Evolutionary conservation across 108 stramenopile genomes (phyloP), one percentile per base, ranked within the genome.

Genomic region (Aurantiochytrium sp.): DNA sequence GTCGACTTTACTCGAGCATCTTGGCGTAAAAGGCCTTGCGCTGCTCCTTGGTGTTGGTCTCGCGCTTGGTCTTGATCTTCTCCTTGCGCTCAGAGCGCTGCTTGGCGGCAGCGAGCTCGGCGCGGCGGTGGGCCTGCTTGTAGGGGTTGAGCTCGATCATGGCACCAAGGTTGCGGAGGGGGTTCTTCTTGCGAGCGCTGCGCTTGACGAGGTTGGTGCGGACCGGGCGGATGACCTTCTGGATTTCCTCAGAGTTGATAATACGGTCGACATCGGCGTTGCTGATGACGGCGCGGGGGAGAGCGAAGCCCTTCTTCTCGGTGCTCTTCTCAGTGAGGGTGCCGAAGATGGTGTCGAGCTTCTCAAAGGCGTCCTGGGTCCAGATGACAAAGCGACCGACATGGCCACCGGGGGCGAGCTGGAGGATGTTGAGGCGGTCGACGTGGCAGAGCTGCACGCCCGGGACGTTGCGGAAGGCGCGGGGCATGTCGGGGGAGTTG

Each of bases 351-450:
- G 91, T 92, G 90, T 98, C 97, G 59, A 99, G 95, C 88, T 94
- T 94, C 88, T 98, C 98, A 87, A 99, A 96, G 88, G 99, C 99
- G 58, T 95, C 94, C 93, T 98, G 94, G 60, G 98, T 98, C 98
- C 98, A 99, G 91, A 99, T 91, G 92, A 95, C 95, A 94, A 99
- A 98, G 60, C 99, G 97, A 89, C 99, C 99, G 95, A 98, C 94
- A 96, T 99, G 99, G 76, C 99, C 99, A 73, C 99, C 99, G 64
- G 99, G 99, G 44, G 99, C 99, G 60, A 99, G 95, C 89, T 98
- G 97, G 72, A 99, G 94, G 23, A 99, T 94, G 95, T 98, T 98
- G 87, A 99, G 72, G 21, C 96, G 94, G 93, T 96, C 95, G 71
- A 99, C 98, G 90, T 96, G 94, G 93, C 96, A 96, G 51, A 97